Percentiles rank a stretch among this genome's conserved stretches.
Conservation (phyloP, 352 stramenopile genomes). For the Phytophthora cactorum region DNA sequence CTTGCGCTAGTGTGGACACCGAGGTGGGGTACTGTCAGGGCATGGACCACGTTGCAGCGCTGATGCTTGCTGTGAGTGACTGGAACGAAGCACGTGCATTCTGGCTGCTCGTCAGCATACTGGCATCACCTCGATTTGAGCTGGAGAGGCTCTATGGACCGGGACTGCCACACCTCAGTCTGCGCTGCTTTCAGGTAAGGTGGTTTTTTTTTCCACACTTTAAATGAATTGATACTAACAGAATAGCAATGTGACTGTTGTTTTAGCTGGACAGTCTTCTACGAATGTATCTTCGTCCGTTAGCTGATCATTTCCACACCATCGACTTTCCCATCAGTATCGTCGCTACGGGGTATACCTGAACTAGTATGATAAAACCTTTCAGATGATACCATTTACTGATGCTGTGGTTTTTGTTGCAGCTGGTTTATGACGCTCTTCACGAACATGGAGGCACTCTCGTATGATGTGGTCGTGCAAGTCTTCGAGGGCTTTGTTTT, state of each 20-base stretch:
- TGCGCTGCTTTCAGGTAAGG: constrained; percentile 73
- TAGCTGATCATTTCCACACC: constrained; percentile 53
- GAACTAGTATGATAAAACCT: not conserved
- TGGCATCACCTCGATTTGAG: constrained; percentile 60
- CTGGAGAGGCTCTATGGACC: constrained; percentile 69
- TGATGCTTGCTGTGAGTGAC: constrained; percentile 68
- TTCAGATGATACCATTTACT: not conserved
- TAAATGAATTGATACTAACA: not conserved
- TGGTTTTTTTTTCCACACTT: not conserved
- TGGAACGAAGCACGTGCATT: constrained; percentile 76
- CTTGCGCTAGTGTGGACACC: constrained; percentile 70
- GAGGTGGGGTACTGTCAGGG: constrained; percentile 82
- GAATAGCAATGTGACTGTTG: not conserved
- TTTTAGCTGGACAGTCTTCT: constrained; percentile 61
- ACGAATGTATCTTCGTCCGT: constrained; percentile 41
- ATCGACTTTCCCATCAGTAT: constrained; percentile 78
- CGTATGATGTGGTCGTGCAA: constrained; percentile 61
- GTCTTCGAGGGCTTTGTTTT: constrained; percentile 74
- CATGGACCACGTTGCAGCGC: constrained; percentile 71
- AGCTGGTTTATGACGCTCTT: constrained; percentile 89
- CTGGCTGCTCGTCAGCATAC: constrained; percentile 69
- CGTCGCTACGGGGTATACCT: constrained; percentile 60
- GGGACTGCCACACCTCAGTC: constrained; percentile 57
- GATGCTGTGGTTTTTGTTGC: not conserved
- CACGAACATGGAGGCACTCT: constrained; percentile 75